Conservation (phyloP, 192 early-diverging fungal genomes). For the Coemansia sp. region DNA sequence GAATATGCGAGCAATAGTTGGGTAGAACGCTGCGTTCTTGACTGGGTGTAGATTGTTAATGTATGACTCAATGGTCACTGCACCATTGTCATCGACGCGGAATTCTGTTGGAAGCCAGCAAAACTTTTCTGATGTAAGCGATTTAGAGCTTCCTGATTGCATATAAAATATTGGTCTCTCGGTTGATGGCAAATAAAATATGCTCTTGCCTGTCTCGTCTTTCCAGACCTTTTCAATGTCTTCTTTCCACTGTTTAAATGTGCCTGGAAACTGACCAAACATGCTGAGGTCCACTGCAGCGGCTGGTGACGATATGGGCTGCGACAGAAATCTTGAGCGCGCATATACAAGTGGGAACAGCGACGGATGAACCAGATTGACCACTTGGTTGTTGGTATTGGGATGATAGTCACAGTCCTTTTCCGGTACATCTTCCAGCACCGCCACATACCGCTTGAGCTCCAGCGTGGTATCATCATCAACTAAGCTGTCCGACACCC, state of each 20-base stretch:
- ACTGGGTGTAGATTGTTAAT: no score
- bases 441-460: constrained; percentile 25
- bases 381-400: constrained; percentile 52
- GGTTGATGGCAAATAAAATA: constrained; percentile 10
- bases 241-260: not conserved
- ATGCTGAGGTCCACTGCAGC: constrained; percentile 26
- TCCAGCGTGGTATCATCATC: constrained; percentile 17
- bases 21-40: no score
- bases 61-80: constrained; percentile 17
- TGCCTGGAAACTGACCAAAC: constrained; percentile 33
- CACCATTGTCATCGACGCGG: constrained; percentile 51
- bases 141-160: no score
- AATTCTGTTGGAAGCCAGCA: constrained; percentile 72
- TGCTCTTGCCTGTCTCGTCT: constrained; percentile 12
- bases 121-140: constrained; percentile 11
- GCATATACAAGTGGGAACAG: constrained; percentile 53
- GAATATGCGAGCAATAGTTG: no score
- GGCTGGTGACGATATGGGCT: constrained; percentile 25
- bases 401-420: constrained; percentile 50
- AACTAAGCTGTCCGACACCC: constrained; percentile 40
- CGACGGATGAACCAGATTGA: constrained; percentile 58
- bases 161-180: no score
- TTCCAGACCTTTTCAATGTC: no score
- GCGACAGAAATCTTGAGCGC: constrained; percentile 15
- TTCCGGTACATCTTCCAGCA: constrained; percentile 43